Conservation (phyloP, 208 protist genomes). For the Porcisia deanei region DNA sequence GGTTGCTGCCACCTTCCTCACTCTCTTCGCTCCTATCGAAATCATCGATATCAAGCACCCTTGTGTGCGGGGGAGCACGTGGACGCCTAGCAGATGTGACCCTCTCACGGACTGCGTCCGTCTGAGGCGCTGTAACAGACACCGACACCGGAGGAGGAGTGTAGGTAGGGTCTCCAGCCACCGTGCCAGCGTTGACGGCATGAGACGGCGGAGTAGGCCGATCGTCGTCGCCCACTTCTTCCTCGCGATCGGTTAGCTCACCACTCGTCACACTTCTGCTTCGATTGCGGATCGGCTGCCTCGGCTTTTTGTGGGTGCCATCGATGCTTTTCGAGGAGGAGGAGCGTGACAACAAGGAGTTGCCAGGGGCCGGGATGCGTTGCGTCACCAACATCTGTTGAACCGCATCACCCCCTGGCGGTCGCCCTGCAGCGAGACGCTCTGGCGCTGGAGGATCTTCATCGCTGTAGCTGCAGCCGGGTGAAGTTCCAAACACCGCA, state of each 20-base stretch:
- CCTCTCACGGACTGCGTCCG: neutral
- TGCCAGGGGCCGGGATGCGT: neutral
- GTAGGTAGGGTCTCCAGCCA: too few species aligned
- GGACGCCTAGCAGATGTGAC: neutral
- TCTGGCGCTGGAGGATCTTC: neutral
- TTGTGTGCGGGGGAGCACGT: neutral
- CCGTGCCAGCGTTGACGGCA: too few species aligned
- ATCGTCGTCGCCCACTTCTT: neutral
- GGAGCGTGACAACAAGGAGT: neutral
- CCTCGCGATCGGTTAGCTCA: neutral
- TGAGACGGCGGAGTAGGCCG: neutral
- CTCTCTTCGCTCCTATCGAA: constrained; percentile 1
- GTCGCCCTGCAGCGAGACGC: neutral
- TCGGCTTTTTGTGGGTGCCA: neutral
- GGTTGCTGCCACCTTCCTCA: neutral
- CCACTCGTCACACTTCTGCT: neutral
- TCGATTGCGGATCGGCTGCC: neutral
- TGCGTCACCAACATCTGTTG: neutral
- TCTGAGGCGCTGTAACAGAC: neutral
- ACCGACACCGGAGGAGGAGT: too few species aligned
- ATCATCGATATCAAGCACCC: neutral
- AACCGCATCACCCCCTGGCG: neutral
- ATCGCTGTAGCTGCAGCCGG: neutral
- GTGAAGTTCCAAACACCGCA: neutral
- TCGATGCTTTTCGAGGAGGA: neutral